phyloP scores from a whole-genome alignment of 78 protist species.

The Dictyostelium intermedium region DNA sequence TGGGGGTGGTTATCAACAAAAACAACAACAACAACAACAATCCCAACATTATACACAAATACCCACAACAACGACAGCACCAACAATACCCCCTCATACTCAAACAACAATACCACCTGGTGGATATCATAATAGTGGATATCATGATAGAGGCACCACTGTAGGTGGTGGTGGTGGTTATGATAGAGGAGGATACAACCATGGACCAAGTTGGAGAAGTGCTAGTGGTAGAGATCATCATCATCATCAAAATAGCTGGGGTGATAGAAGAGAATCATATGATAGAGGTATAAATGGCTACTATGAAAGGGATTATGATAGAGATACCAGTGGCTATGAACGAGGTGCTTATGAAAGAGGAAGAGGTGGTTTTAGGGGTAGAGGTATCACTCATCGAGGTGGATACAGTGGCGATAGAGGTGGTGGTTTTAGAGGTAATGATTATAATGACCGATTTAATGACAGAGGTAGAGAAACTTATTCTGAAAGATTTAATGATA shows the following conservation, averaged over 20 bases:
- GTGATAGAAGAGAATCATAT: background rate
- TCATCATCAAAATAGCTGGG: background rate
- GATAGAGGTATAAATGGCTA: background rate
- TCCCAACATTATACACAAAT: background rate
- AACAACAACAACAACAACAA: background rate
- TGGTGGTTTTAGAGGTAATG: background rate
- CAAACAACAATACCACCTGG: background rate
- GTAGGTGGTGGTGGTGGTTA: background rate
- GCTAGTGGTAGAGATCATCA: background rate
- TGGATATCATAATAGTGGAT: background rate
- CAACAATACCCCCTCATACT: background rate
- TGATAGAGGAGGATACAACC: too few species aligned
- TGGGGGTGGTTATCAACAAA: background rate
- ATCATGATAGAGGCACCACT: background rate
- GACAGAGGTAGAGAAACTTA: background rate
- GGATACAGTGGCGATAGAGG: background rate
- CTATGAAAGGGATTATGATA: background rate
- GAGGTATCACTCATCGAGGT: background rate
- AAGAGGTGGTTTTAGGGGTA: background rate
- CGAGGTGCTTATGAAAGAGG: background rate
- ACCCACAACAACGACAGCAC: background rate
- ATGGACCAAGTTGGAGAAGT: background rate
- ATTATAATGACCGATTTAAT: background rate
- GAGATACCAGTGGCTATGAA: background rate
- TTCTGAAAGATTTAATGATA: background rate